These are phyloP conservation scores for Candolleomyces aberdarensis DNA, from an alignment of 768 basidiomycete genomes.

Conservation along the genomic window DNA sequence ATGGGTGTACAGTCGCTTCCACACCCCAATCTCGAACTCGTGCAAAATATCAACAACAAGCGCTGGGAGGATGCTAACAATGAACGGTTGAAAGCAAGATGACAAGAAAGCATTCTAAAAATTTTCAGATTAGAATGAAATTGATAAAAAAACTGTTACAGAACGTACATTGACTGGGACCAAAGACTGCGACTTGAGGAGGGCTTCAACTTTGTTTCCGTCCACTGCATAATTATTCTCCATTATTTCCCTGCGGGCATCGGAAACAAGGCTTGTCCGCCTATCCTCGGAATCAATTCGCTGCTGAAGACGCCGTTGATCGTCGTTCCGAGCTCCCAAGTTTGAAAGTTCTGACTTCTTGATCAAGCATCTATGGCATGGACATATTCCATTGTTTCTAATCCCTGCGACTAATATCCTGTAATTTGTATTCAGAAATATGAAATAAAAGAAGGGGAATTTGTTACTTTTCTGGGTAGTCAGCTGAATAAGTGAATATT, in stretches of 20 bases:
- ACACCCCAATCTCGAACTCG: slow-evolving; percentile 36
- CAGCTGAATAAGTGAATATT: slow-evolving; percentile 35
- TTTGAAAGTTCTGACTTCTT: not conserved
- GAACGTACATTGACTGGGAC: not conserved
- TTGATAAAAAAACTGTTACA: too few species aligned
- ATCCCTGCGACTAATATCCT: slow-evolving; percentile 8
- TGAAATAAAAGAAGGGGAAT: not conserved
- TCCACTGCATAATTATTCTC: not conserved
- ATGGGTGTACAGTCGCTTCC: slow-evolving; percentile 33
- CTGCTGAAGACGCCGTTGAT: not conserved
- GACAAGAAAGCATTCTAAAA: slow-evolving; percentile 29
- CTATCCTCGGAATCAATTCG: not conserved
- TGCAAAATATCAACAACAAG: slow-evolving; percentile 32
- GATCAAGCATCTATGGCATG: slow-evolving; percentile 8
- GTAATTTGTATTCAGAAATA: not conserved
- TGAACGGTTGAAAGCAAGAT: slow-evolving; percentile 10
- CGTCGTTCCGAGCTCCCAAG: slow-evolving; percentile 17
- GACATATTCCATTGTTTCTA: slow-evolving; percentile 9
- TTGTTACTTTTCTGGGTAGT: slow-evolving; percentile 38
- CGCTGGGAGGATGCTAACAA: slow-evolving; percentile 15
- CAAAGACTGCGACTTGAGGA: not conserved
- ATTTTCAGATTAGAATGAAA: too few species aligned
- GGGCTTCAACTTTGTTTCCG: not conserved
- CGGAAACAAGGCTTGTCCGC: not conserved
- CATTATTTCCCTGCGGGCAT: not conserved